Conservation (phyloP, 345 rosid species). For the Capsella bursapastoris region DNA sequence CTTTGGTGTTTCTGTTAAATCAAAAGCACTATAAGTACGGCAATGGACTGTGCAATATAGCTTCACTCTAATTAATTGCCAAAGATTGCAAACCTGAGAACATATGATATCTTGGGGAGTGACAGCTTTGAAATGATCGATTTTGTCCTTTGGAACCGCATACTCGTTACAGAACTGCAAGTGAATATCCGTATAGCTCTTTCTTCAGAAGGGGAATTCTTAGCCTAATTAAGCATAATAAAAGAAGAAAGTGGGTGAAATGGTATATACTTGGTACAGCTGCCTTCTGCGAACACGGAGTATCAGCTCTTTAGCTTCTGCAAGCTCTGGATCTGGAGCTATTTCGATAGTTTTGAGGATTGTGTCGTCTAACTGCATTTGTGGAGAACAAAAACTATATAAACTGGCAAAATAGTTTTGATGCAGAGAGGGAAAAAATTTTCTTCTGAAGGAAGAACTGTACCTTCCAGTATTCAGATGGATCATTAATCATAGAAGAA, state of each 20-base stretch:
- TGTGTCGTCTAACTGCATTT: conserved; percentile 83
- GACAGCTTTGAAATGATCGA: conserved; percentile 80
- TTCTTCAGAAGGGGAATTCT: not conserved
- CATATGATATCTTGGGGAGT: conserved; percentile 90
- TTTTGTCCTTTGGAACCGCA: conserved; percentile 83
- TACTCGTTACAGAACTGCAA: conserved; percentile 95
- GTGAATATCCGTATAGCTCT: not conserved
- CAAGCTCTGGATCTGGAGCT: conserved; percentile 71
- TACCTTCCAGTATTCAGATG: conserved; percentile 94
- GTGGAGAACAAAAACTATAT: not conserved
- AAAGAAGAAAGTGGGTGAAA: not conserved
- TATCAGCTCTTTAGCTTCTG: conserved; percentile 77
- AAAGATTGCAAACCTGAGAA: conserved; percentile 66
- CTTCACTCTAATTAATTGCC: not conserved
- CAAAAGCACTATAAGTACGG: conserved; percentile 14
- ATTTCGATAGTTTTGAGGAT: conserved; percentile 83
- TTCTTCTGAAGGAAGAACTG: conserved; percentile 25
- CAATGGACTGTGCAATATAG: conserved; percentile 1
- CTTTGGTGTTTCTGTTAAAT: conserved; percentile 68
- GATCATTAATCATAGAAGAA: conserved; percentile 68
- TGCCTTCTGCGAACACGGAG: conserved; percentile 86
- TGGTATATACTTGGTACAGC: conserved; percentile 69
- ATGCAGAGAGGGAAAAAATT: not conserved
- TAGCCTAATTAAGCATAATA: not conserved
- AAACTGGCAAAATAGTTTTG: not conserved